Evolutionary conservation across 2,329 filamentous ascomycete genomes (phyloP).

Genomic region (Aspergillus brunneoviolaceus): DNA sequence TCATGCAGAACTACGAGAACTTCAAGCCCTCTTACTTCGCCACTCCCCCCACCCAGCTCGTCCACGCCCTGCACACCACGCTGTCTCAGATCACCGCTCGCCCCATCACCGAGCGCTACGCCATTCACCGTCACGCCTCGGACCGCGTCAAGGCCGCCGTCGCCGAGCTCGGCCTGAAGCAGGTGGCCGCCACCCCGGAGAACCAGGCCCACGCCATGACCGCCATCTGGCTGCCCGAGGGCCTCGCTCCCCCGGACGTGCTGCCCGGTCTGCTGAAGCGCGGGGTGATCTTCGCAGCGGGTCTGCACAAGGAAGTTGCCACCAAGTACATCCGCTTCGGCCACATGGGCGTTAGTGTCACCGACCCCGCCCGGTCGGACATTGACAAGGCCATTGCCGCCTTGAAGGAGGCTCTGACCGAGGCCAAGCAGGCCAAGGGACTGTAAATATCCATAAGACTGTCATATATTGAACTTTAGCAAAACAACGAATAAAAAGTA

Average conservation of each 20-base stretch:
- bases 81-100: constrained; percentile 80
- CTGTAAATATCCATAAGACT: constrained; percentile 26
- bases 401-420: constrained; percentile 69
- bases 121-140: constrained; percentile 73
- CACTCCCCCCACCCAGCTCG: constrained; percentile 88
- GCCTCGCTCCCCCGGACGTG: constrained; percentile 74
- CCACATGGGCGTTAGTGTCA: constrained; percentile 94
- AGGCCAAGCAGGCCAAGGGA: constrained; percentile 65
- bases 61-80: constrained; percentile 88
- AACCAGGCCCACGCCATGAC: constrained; percentile 98
- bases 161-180: constrained; percentile 76
- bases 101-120: constrained; percentile 79
- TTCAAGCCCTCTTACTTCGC: constrained; percentile 98
- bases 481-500: background rate
- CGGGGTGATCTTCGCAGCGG: constrained; percentile 90
- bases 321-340: constrained; percentile 92
- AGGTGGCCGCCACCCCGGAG: constrained; percentile 79
- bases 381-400: constrained; percentile 81
- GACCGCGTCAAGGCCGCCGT: constrained; percentile 85
- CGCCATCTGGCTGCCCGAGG: constrained; percentile 90
- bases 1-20: constrained; percentile 99
- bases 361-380: constrained; percentile 74
- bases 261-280: constrained; percentile 81
- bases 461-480: background rate
- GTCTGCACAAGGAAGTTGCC: constrained; percentile 93